phyloP scores from a whole-genome alignment of 176 grass and related monocot species.

The Lolium rigidum region DNA sequence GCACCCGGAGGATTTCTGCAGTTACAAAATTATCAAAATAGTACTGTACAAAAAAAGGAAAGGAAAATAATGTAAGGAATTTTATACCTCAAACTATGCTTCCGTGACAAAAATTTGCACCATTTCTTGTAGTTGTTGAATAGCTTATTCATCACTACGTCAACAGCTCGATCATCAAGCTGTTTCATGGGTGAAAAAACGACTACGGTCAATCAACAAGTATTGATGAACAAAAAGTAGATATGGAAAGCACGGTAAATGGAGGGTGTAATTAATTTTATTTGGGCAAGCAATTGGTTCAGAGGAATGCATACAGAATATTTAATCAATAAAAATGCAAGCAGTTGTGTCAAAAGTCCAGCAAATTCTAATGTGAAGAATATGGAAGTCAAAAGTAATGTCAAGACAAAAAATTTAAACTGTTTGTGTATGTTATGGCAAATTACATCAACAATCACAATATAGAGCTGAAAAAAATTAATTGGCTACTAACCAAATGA shows the following conservation, averaged over 20 bases:
- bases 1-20: constrained; percentile 69
- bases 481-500: constrained; percentile 1
- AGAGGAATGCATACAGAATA: neutral
- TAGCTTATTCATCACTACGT: constrained; percentile 84
- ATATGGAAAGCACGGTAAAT: constrained; percentile 28
- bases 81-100: constrained; percentile 80
- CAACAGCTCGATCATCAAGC: constrained; percentile 87
- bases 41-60: constrained; percentile 26
- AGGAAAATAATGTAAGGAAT: neutral
- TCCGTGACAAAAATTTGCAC: constrained; percentile 95
- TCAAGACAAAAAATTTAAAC: constrained; percentile 22
- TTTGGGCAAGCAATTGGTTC: constrained; percentile 27
- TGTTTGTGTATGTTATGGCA: neutral
- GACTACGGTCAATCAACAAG: constrained; percentile 20
- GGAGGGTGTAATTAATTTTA: constrained; percentile 16
- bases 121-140: constrained; percentile 95
- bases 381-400: neutral
- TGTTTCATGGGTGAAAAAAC: constrained; percentile 51
- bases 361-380: constrained; percentile 22
- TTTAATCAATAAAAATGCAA: constrained; percentile 22
- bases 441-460: neutral
- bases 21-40: constrained; percentile 40
- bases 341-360: neutral
- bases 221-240: constrained; percentile 9
- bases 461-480: neutral